A percentile compares a stretch with the other conserved stretches of the same genome.
Evolutionary conservation across 2,329 filamentous ascomycete genomes (phyloP).

Genomic region (Orbilia ellipsospora): DNA sequence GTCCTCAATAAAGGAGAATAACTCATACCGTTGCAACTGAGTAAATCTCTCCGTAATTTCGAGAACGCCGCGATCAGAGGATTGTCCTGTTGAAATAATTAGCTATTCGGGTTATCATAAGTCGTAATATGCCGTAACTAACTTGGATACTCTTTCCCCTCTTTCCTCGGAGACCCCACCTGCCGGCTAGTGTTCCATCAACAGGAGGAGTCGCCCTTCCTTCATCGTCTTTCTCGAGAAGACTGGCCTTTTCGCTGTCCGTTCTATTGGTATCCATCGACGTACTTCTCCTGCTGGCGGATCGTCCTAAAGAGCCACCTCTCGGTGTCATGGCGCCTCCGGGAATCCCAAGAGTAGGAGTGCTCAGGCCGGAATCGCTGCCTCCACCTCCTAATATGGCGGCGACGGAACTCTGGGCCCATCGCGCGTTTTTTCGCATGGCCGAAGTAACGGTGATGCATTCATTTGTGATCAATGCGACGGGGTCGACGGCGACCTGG

Average conservation of each 20-base stretch:
- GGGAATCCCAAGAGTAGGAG: slow-evolving; percentile 53
- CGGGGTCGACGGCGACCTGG: slow-evolving; percentile 82
- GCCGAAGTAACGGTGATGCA: slow-evolving; percentile 98
- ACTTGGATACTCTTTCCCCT: slow-evolving; percentile 88
- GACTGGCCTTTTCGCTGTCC: slow-evolving; percentile 32
- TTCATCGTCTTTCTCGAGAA: slow-evolving; percentile 57
- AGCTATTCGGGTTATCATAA: not conserved
- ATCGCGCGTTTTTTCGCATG: slow-evolving; percentile 96
- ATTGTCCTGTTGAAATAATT: slow-evolving; percentile 74
- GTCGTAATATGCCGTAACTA: slow-evolving; percentile 27
- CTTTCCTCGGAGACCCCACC: slow-evolving; percentile 94
- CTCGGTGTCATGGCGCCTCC: slow-evolving; percentile 46
- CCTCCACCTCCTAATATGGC: slow-evolving; percentile 84
- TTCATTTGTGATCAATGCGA: slow-evolving; percentile 95
- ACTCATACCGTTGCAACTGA: slow-evolving; percentile 78
- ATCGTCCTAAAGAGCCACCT: slow-evolving; percentile 46
- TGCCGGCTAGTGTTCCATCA: slow-evolving; percentile 75
- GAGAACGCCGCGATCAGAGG: slow-evolving; percentile 95
- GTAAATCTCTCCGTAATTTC: slow-evolving; percentile 85
- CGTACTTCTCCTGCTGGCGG: slow-evolving; percentile 60
- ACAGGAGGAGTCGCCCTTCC: slow-evolving; percentile 61
- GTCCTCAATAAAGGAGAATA: no score
- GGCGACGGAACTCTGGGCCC: slow-evolving; percentile 94
- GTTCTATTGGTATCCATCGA: slow-evolving; percentile 63
- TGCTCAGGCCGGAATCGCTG: slow-evolving; percentile 60